Evolutionary conservation across 2,329 filamentous ascomycete genomes (phyloP).

Genomic region (Neocatenulostroma microsporum): DNA sequence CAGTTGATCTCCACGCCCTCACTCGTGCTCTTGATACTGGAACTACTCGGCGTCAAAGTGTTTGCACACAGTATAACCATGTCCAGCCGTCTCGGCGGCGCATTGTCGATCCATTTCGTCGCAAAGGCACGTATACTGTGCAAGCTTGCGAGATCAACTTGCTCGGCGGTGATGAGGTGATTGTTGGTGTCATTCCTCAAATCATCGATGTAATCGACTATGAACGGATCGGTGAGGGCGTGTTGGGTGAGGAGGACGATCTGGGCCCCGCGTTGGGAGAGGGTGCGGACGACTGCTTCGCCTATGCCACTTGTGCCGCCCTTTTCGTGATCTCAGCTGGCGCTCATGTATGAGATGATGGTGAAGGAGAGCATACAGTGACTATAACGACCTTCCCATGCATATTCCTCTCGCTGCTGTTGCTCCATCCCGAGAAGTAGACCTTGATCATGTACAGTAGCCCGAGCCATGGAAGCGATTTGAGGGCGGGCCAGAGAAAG

Average conservation of each 20-base stretch:
- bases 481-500: constrained; percentile 34
- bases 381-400: constrained; percentile 91
- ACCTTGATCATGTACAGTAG: constrained; percentile 57
- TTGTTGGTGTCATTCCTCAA: constrained; percentile 69
- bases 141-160: constrained; percentile 82
- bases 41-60: constrained; percentile 62
- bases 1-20: constrained; percentile 85
- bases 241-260: constrained; percentile 82
- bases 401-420: constrained; percentile 71
- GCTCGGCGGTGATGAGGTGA: constrained; percentile 86
- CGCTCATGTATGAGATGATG: neutral
- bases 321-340: constrained; percentile 30
- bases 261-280: constrained; percentile 80
- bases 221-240: constrained; percentile 72
- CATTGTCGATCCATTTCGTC: constrained; percentile 96
- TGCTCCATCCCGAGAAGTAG: constrained; percentile 68
- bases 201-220: constrained; percentile 88
- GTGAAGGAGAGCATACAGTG: constrained; percentile 54
- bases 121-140: constrained; percentile 88
- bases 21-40: constrained; percentile 48
- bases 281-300: constrained; percentile 61
- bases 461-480: constrained; percentile 45
- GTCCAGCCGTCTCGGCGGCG: constrained; percentile 78
- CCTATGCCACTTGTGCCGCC: constrained; percentile 92
- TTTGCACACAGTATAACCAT: constrained; percentile 85